A percentile compares a stretch with the other conserved stretches of the same genome.
Conservation (phyloP, 1,139 yeast genomes). For the Blastobotrys ciferrii region DNA sequence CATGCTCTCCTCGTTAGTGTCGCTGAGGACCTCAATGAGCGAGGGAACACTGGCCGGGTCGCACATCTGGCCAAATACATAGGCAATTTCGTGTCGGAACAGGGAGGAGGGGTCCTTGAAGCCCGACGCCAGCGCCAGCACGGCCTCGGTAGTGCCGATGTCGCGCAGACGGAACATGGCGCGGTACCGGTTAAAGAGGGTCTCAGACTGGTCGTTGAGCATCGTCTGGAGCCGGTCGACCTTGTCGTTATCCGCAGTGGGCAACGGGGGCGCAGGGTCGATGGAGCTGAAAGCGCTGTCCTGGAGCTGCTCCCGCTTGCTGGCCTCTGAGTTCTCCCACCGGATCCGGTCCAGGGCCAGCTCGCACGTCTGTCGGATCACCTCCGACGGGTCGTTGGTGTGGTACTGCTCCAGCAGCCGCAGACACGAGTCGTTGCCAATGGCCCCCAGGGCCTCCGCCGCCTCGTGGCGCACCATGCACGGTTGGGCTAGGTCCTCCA, state of each 20-base stretch:
- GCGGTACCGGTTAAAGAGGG: constrained; percentile 91
- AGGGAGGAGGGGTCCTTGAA: constrained; percentile 88
- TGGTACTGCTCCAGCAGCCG: constrained; percentile 61
- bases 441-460: constrained; percentile 97
- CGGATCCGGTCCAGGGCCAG: constrained; percentile 91
- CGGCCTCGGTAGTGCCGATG: constrained; percentile 89
- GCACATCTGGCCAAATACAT: constrained; percentile 95
- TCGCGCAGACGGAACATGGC: constrained; percentile 98
- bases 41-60: constrained; percentile 92
- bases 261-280: constrained; percentile 98
- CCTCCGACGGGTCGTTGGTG: constrained; percentile 74
- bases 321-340: constrained; percentile 77
- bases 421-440: constrained; percentile 80
- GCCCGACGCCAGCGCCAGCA: constrained; percentile 87
- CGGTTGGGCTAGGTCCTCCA: constrained; percentile 60
- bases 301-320: constrained; percentile 66
- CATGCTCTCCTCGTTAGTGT: constrained; percentile 88
- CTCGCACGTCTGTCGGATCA: constrained; percentile 96
- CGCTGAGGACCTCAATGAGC: constrained; percentile 73
- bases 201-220: constrained; percentile 71
- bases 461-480: constrained; percentile 99
- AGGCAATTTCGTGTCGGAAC: constrained; percentile 96
- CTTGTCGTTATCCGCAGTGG: constrained; percentile 44
- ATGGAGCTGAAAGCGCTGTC: constrained; percentile 78
- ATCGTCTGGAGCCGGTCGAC: constrained; percentile 64